phyloP scores from a whole-genome alignment of 495 filamentous ascomycete genomes.

The Evernia prunastri region DNA sequence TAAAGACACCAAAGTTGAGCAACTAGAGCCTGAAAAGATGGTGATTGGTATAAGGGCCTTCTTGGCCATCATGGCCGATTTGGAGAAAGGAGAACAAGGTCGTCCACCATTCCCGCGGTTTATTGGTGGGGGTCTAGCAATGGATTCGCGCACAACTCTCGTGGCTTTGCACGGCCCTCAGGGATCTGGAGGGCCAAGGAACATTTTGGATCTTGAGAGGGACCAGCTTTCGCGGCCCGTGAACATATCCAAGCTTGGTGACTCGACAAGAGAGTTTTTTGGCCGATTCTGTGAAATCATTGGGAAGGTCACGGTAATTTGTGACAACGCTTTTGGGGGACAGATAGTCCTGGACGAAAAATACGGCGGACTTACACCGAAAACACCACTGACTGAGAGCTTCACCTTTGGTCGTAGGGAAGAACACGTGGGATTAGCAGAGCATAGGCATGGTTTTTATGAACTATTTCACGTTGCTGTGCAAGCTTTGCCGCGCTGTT shows the following conservation, averaged over 20 bases:
- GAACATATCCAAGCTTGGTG: conserved; percentile 61
- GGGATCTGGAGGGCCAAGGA: background rate
- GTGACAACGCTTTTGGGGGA: conserved; percentile 93
- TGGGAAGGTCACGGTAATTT: conserved; percentile 90
- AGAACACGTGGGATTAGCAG: conserved; percentile 63
- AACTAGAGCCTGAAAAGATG: conserved; percentile 92
- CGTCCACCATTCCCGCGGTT: conserved; percentile 73
- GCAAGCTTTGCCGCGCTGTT: conserved; percentile 85
- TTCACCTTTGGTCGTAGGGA: conserved; percentile 84
- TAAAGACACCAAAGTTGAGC: conserved; percentile 78
- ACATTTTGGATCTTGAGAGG: background rate
- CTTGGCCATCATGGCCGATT: conserved; percentile 81
- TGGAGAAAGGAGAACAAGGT: conserved; percentile 77
- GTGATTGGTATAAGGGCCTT: conserved; percentile 94
- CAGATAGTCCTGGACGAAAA: conserved; percentile 94
- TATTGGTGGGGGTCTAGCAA: conserved; percentile 20
- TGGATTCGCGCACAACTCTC: conserved; percentile 11
- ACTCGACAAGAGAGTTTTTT: conserved; percentile 76
- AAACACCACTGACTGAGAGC: conserved; percentile 88
- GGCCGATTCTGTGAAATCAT: conserved; percentile 87
- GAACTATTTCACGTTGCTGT: conserved; percentile 93
- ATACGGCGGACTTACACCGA: conserved; percentile 75
- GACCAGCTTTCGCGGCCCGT: conserved; percentile 57
- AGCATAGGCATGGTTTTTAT: conserved; percentile 92
- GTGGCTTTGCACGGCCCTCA: conserved; percentile 2